Conservation (phyloP, 148 eudicot genomes). For the Rhododendron simsii region DNA sequence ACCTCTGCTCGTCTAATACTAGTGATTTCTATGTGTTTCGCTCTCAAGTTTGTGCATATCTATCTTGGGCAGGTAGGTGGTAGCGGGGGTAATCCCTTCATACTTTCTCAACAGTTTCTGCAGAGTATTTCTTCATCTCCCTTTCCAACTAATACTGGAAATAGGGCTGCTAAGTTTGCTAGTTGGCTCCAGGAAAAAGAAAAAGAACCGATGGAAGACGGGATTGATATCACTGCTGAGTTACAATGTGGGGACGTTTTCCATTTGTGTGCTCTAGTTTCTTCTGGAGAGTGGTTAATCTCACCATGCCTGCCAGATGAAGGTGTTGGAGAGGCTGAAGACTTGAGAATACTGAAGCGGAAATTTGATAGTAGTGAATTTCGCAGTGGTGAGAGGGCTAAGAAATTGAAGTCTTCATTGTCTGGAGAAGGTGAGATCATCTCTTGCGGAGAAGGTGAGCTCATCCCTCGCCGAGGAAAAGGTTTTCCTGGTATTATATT, state of each 20-base stretch:
- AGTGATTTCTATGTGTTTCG: conserved; percentile 6
- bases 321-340: conserved; percentile 92
- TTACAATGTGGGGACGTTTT: conserved; percentile 85
- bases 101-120: conserved; percentile 74
- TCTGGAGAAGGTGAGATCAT: conserved; percentile 54
- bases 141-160: conserved; percentile 77
- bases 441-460: conserved; percentile 51
- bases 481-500: conserved; percentile 92
- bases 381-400: conserved; percentile 24
- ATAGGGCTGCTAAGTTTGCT: conserved; percentile 62
- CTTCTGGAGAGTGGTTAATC: conserved; percentile 66
- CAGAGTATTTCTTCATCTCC: conserved; percentile 56
- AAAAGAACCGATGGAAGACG: conserved; percentile 61
- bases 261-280: conserved; percentile 62
- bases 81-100: conserved; percentile 55
- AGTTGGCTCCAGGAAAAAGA: conserved; percentile 68
- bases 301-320: conserved; percentile 69
- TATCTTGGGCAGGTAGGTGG: conserved; percentile 64
- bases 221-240: conserved; percentile 53
- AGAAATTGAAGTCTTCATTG: conserved; percentile 40
- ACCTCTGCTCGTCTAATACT: background rate
- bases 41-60: conserved; percentile 6
- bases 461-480: conserved; percentile 66
- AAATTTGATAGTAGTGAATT: conserved; percentile 42
- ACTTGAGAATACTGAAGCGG: conserved; percentile 64